phyloP scores from a whole-genome alignment of 345 rosid genomes.

The Ricinus communis region DNA sequence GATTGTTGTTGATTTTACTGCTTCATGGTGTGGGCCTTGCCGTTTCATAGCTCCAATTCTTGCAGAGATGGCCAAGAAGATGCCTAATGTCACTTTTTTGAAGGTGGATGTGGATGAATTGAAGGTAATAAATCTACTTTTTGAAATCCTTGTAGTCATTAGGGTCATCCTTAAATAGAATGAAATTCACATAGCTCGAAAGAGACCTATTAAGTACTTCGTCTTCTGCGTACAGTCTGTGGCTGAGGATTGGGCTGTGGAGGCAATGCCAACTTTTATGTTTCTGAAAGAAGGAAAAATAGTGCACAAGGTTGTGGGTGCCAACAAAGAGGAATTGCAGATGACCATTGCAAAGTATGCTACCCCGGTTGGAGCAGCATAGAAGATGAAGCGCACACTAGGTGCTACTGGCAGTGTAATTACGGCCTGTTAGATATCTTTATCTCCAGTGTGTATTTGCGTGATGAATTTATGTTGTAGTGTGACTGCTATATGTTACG shows the following conservation, averaged over 20 bases:
- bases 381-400: background rate
- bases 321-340: slow-evolving; percentile 15
- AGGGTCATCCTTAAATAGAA: background rate
- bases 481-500: background rate
- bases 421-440: background rate
- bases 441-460: background rate
- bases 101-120: slow-evolving; percentile 38
- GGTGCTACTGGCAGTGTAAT: background rate
- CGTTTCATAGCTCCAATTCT: slow-evolving; percentile 27
- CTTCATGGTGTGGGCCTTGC: slow-evolving; percentile 38
- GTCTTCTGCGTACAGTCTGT: slow-evolving; percentile 22
- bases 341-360: slow-evolving; percentile 5
- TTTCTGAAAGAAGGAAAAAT: slow-evolving; percentile 22
- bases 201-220: no score
- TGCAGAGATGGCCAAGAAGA: slow-evolving; percentile 31
- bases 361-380: background rate
- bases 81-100: slow-evolving; percentile 28
- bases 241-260: slow-evolving; percentile 20
- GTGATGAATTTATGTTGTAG: background rate
- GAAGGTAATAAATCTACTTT: slow-evolving; percentile 14
- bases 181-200: no score
- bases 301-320: slow-evolving; percentile 22
- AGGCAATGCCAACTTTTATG: slow-evolving; percentile 28
- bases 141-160: background rate
- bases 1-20: slow-evolving; percentile 39